Percentiles rank a stretch among this genome's conserved stretches.
Conservation (phyloP, 2,329 filamentous ascomycete genomes). For the Aspergillus persii region DNA sequence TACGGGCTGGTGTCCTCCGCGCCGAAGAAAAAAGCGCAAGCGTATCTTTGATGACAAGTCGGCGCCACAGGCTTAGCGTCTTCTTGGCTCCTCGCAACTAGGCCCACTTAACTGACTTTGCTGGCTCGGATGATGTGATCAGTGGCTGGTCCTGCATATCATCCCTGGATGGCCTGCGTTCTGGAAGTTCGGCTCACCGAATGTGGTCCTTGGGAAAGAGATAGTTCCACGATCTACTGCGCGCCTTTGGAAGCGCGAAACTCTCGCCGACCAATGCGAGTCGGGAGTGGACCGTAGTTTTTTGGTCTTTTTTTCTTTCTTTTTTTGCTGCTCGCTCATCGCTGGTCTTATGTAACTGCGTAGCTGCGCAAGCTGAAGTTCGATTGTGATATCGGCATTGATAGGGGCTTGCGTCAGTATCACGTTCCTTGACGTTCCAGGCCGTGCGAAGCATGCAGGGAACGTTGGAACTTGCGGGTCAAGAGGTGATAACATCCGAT, state of each 20-base stretch:
- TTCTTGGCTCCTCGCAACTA: not conserved
- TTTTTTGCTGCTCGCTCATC: no score
- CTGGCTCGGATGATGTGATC: slow-evolving; percentile 19
- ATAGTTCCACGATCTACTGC: slow-evolving; percentile 5
- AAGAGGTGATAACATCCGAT: not conserved
- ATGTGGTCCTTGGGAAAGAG: not conserved
- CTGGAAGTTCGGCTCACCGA: slow-evolving; percentile 23
- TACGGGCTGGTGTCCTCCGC: not conserved
- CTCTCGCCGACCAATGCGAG: not conserved
- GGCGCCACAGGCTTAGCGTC: not conserved
- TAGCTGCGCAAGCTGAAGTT: not conserved
- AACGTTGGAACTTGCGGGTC: slow-evolving; percentile 1
- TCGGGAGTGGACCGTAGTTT: not conserved
- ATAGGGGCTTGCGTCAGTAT: slow-evolving; percentile 17
- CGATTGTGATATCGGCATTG: slow-evolving; percentile 15
- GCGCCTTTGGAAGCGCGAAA: not conserved
- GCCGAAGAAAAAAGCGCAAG: not conserved
- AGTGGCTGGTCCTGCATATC: slow-evolving; percentile 16
- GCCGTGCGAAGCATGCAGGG: not conserved
- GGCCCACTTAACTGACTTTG: slow-evolving; percentile 20
- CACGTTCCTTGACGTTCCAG: slow-evolving; percentile 5
- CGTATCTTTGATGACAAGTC: not conserved
- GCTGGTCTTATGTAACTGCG: no score
- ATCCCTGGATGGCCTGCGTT: slow-evolving; percentile 14
- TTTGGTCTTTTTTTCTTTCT: not conserved